Conservation (phyloP, 1,284 basidiomycete species). For the Ustilago curta region DNA sequence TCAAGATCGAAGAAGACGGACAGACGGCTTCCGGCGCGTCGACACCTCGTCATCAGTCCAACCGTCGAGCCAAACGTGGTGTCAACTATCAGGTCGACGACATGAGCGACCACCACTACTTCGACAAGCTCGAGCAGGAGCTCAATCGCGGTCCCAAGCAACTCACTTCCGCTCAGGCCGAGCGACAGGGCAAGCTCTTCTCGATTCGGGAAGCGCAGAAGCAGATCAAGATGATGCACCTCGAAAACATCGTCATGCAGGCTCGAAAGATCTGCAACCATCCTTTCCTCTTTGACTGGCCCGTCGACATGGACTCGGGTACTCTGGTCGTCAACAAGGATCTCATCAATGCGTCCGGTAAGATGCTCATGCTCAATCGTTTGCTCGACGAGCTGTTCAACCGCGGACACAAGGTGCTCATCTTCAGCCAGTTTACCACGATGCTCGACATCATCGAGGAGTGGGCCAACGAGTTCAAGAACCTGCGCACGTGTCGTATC, state of each 20-base stretch:
- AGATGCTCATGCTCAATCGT: slow-evolving; percentile 95
- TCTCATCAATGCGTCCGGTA: slow-evolving; percentile 86
- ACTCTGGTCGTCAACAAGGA: slow-evolving; percentile 73
- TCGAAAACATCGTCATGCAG: slow-evolving; percentile 95
- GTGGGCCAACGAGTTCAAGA: slow-evolving; percentile 74
- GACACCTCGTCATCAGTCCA: slow-evolving; percentile 31
- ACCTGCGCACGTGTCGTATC: slow-evolving; percentile 86
- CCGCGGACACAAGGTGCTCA: slow-evolving; percentile 85
- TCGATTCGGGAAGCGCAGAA: slow-evolving; percentile 71
- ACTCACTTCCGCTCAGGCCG: slow-evolving; percentile 40
- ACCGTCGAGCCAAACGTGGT: slow-evolving; percentile 33
- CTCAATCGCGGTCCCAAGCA: slow-evolving; percentile 21
- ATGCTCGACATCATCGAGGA: slow-evolving; percentile 91
- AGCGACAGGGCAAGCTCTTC: slow-evolving; percentile 58
- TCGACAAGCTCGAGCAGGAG: slow-evolving; percentile 47
- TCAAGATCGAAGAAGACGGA: slow-evolving; percentile 14
- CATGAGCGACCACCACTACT: slow-evolving; percentile 48
- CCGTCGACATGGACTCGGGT: slow-evolving; percentile 76
- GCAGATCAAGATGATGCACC: slow-evolving; percentile 87
- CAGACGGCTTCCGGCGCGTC: slow-evolving; percentile 31
- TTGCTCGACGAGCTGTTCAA: slow-evolving; percentile 86
- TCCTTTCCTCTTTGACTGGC: slow-evolving; percentile 92
- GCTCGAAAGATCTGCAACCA: slow-evolving; percentile 82
- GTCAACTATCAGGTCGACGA: slow-evolving; percentile 50
- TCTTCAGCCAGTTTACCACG: slow-evolving; percentile 83